These are phyloP conservation scores for Geoglossum cookeanum DNA, from an alignment of 2,329 filamentous ascomycete species.

Conservation along the genomic window DNA sequence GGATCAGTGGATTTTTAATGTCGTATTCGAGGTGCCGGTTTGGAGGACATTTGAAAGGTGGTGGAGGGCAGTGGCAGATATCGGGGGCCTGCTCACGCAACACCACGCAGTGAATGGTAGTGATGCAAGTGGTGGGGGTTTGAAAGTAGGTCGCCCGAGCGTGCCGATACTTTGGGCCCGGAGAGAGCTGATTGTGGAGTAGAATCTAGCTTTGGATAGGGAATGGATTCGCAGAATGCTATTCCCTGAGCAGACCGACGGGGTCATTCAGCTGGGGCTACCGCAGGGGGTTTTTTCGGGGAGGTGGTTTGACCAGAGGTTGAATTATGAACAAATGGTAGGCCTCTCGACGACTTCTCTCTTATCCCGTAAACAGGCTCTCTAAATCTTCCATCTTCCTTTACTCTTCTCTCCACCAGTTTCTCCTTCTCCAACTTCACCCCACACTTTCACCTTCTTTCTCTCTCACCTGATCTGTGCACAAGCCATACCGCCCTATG, in stretches of 20 bases:
- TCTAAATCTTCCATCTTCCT: neutral
- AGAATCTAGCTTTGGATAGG: constrained; percentile 1
- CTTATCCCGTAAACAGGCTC: neutral
- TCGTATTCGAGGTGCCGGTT: constrained; percentile 10
- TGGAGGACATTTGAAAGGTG: constrained; percentile 7
- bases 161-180: neutral
- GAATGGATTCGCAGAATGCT: constrained; percentile 23
- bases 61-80: constrained; percentile 4
- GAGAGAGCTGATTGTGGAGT: neutral
- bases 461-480: too few species aligned
- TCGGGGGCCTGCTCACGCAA: neutral
- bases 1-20: constrained; percentile 11
- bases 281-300: constrained; percentile 17
- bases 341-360: constrained; percentile 4
- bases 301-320: constrained; percentile 20
- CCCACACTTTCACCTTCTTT: too few species aligned
- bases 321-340: constrained; percentile 28
- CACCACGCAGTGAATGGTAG: too few species aligned
- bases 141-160: too few species aligned
- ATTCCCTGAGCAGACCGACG: constrained; percentile 22
- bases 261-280: constrained; percentile 20
- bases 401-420: neutral
- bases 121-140: too few species aligned
- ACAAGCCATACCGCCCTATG: too few species aligned
- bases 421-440: too few species aligned